Conservation (phyloP, 345 rosid genomes). For the Citrus hindsii region DNA sequence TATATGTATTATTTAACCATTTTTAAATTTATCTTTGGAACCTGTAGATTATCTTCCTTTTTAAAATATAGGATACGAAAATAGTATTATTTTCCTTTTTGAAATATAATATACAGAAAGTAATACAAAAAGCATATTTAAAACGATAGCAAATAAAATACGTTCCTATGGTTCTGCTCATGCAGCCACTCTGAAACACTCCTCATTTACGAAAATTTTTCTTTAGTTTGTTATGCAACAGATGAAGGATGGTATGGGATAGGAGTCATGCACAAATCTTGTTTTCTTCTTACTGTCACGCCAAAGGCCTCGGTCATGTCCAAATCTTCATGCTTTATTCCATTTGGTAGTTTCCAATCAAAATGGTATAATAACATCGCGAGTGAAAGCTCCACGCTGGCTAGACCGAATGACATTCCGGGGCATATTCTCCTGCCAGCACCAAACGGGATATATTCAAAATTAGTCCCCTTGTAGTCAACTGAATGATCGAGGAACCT, state of each 20-base stretch:
- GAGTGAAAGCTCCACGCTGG: conserved; percentile 11
- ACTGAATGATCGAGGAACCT: conserved; percentile 7
- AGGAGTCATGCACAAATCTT: conserved; percentile 9
- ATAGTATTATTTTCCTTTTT: too few relatives aligned
- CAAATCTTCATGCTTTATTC: conserved; percentile 3
- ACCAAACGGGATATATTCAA: conserved; percentile 23
- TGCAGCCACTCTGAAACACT: neutral
- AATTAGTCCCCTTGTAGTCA: conserved; percentile 18
- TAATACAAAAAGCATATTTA: too few relatives aligned
- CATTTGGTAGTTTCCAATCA: conserved; percentile 23
- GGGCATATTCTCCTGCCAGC: conserved; percentile 32
- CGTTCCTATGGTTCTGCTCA: too few relatives aligned
- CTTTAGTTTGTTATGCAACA: neutral
- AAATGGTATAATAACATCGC: conserved; percentile 21
- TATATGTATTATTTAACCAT: too few relatives aligned
- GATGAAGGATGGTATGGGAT: neutral
- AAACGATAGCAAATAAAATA: too few relatives aligned
- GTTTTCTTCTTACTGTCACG: neutral
- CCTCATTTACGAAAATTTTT: neutral
- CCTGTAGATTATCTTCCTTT: too few relatives aligned
- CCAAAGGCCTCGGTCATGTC: conserved; percentile 19
- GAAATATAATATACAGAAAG: too few relatives aligned
- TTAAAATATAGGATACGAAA: too few relatives aligned
- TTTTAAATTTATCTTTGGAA: too few relatives aligned
- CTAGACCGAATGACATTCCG: conserved; percentile 8